phyloP scores from a whole-genome alignment of 768 basidiomycete species.

The Boletus bicolor region DNA sequence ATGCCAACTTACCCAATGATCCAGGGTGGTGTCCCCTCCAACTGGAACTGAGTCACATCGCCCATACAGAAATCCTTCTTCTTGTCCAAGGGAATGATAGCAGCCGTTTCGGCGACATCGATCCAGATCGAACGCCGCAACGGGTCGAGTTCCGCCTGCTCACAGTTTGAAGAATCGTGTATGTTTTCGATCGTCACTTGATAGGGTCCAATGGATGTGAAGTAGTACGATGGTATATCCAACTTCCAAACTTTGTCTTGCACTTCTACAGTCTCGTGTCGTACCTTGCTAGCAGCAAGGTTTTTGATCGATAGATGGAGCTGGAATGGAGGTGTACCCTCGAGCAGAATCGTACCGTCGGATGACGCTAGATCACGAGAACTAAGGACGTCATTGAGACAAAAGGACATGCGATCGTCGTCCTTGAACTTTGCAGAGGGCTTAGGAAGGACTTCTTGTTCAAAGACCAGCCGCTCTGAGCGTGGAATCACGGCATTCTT shows the following conservation, averaged over 20 bases:
- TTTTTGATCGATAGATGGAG: conserved; percentile 74
- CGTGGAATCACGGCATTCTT: conserved; percentile 62
- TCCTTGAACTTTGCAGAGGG: conserved; percentile 80
- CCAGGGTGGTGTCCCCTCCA: conserved; percentile 95
- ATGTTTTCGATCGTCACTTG: conserved; percentile 75
- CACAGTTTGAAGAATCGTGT: conserved; percentile 78
- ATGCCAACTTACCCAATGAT: conserved; percentile 60
- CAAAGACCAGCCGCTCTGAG: conserved; percentile 67
- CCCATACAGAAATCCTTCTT: conserved; percentile 86
- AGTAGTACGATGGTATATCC: conserved; percentile 64
- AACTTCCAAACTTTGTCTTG: conserved; percentile 61
- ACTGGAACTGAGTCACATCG: conserved; percentile 84
- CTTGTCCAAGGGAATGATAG: conserved; percentile 81
- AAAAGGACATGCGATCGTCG: conserved; percentile 64
- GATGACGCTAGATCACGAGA: conserved; percentile 48
- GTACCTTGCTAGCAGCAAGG: conserved; percentile 65
- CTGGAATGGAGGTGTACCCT: conserved; percentile 85
- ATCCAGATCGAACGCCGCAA: conserved; percentile 67
- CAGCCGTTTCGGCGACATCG: conserved; percentile 95
- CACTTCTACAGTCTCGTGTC: conserved; percentile 54
- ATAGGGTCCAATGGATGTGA: conserved; percentile 80
- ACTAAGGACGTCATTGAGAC: conserved; percentile 65
- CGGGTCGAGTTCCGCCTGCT: conserved; percentile 65
- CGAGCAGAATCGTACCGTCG: conserved; percentile 60
- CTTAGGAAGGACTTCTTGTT: conserved; percentile 79